These are phyloP conservation scores for Oleoguttula mirabilis DNA, from an alignment of 495 filamentous ascomycete species.

Conservation along the genomic window DNA sequence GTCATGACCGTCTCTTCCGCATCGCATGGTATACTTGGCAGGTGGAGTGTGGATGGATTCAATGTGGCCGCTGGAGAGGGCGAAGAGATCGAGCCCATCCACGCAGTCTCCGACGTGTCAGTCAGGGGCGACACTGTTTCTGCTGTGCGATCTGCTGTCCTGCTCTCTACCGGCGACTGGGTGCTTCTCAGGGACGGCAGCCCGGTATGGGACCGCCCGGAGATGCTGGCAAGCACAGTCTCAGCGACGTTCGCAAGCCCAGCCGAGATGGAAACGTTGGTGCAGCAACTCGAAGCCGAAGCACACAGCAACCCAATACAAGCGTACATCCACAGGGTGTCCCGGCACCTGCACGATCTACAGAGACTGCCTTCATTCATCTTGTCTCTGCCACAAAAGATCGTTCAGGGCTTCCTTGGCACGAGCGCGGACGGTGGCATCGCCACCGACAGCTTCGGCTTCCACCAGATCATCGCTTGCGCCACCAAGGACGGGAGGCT, in stretches of 20 bases:
- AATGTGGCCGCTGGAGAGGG: neutral
- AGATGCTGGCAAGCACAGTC: slow-evolving; percentile 63
- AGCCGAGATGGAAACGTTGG: slow-evolving; percentile 55
- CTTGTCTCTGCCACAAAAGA: slow-evolving; percentile 27
- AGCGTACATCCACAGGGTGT: slow-evolving; percentile 80
- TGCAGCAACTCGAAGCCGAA: slow-evolving; percentile 70
- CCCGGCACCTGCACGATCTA: slow-evolving; percentile 69
- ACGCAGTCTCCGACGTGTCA: slow-evolving; percentile 75
- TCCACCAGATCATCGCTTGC: slow-evolving; percentile 68
- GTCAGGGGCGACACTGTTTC: slow-evolving; percentile 49
- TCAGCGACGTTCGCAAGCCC: slow-evolving; percentile 68
- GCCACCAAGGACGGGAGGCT: slow-evolving; percentile 71
- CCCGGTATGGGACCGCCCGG: slow-evolving; percentile 63
- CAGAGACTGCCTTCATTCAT: slow-evolving; percentile 67
- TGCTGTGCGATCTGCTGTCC: slow-evolving; percentile 65
- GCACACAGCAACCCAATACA: slow-evolving; percentile 63
- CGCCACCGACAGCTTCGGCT: slow-evolving; percentile 69
- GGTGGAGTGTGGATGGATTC: slow-evolving; percentile 45
- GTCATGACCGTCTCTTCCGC: slow-evolving; percentile 59
- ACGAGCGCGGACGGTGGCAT: slow-evolving; percentile 39
- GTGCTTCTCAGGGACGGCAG: slow-evolving; percentile 72
- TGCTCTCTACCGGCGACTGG: slow-evolving; percentile 63
- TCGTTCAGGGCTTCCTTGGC: slow-evolving; percentile 58
- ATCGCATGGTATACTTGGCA: slow-evolving; percentile 60
- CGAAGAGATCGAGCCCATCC: slow-evolving; percentile 32